These are phyloP conservation scores for Rubia peregrina DNA, from an alignment of 305 asterid species.

Conservation along the genomic window DNA sequence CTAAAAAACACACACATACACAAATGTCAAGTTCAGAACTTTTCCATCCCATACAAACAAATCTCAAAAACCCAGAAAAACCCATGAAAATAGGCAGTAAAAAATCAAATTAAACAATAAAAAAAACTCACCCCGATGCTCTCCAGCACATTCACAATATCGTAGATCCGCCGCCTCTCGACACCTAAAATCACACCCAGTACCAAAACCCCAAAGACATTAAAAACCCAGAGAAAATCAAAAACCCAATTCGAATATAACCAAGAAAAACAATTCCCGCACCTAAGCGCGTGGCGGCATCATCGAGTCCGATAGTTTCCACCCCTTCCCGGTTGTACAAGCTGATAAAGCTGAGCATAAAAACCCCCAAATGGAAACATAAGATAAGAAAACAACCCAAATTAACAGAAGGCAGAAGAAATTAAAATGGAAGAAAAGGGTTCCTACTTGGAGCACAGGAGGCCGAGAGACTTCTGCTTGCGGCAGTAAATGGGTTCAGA, in stretches of 20 bases:
- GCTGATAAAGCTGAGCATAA: conserved; percentile 53
- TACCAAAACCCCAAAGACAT: background rate
- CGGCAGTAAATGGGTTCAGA: conserved; percentile 65
- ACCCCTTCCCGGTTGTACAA: conserved; percentile 68
- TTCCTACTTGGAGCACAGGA: conserved; percentile 71
- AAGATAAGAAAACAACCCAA: background rate
- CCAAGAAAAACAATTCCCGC: background rate
- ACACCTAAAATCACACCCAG: conserved; percentile 43
- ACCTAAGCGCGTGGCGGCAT: conserved; percentile 80
- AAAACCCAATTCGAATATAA: background rate
- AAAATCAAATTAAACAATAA: background rate
- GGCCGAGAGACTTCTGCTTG: conserved; percentile 88
- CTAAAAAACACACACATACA: conserved; percentile 32
- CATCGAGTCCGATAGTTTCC: conserved; percentile 79
- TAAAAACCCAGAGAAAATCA: background rate
- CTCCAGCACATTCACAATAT: conserved; percentile 88
- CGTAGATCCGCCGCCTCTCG: conserved; percentile 97
- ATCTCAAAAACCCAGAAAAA: background rate
- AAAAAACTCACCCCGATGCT: conserved; percentile 77
- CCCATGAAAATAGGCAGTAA: background rate
- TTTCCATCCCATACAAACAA: background rate
- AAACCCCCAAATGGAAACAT: background rate
- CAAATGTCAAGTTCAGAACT: background rate
- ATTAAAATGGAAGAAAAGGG: background rate
- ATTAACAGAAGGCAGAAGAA: background rate